phyloP scores from a whole-genome alignment of 768 basidiomycete genomes.

The Gloeopeniophorella convolvens region DNA sequence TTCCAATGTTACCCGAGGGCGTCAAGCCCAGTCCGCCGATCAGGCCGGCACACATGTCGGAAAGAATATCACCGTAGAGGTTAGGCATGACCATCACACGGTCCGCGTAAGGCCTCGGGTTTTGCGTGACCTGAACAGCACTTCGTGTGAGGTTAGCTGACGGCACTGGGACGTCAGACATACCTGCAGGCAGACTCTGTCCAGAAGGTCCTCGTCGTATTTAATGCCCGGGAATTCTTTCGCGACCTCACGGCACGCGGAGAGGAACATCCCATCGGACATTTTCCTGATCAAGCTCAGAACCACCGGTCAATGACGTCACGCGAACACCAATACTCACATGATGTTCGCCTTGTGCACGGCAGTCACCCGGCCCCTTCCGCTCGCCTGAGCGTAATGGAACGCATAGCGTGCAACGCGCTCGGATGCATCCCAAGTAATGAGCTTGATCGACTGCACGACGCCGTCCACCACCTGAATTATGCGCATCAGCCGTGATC shows the following conservation, averaged over 20 bases:
- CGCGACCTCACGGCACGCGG: slow-evolving; percentile 92
- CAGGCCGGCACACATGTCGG: slow-evolving; percentile 97
- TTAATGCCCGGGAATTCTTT: slow-evolving; percentile 90
- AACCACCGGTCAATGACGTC: slow-evolving; percentile 7
- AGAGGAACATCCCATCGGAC: slow-evolving; percentile 99
- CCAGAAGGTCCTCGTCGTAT: slow-evolving; percentile 96
- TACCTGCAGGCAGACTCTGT: slow-evolving; percentile 92
- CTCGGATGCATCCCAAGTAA: slow-evolving; percentile 98
- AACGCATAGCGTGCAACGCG: slow-evolving; percentile 98
- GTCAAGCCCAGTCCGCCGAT: slow-evolving; percentile 97
- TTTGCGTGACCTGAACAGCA: slow-evolving; percentile 67
- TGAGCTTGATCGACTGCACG: slow-evolving; percentile 98
- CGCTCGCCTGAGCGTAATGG: slow-evolving; percentile 87
- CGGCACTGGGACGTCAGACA: slow-evolving; percentile 15
- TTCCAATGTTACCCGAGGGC: slow-evolving; percentile 95
- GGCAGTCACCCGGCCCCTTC: slow-evolving; percentile 89
- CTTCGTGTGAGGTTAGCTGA: neutral
- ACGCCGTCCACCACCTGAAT: slow-evolving; percentile 90
- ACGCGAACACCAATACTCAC: slow-evolving; percentile 34
- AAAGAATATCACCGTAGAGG: slow-evolving; percentile 91
- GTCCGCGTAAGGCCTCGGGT: slow-evolving; percentile 89
- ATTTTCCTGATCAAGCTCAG: slow-evolving; percentile 74
- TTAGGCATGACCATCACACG: slow-evolving; percentile 99
- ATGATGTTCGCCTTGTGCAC: slow-evolving; percentile 99
- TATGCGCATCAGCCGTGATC: slow-evolving; percentile 8